phyloP scores from a whole-genome alignment of 371 early-diverging fungal species.

The Mycotypha africana region DNA sequence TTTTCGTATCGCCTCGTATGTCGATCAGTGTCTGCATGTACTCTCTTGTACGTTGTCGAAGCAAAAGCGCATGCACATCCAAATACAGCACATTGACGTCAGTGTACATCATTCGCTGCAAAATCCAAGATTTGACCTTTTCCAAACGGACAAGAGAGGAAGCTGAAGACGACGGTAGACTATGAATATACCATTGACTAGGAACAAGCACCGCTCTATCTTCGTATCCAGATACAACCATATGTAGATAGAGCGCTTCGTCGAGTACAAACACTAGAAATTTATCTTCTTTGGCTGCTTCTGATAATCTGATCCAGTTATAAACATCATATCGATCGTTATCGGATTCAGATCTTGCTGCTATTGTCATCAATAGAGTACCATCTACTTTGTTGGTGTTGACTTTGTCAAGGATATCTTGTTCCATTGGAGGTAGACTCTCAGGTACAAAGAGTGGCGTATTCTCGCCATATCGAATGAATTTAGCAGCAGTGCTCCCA shows the following conservation, averaged over 20 bases:
- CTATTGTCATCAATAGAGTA: background rate
- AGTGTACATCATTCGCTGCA: conserved; percentile 10
- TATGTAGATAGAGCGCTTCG: conserved; percentile 8
- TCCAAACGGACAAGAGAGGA: conserved; percentile 1
- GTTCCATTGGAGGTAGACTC: conserved; percentile 1
- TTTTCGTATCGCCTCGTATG: conserved; percentile 10
- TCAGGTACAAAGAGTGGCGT: conserved; percentile 17
- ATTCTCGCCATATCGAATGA: conserved; percentile 9
- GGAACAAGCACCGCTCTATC: conserved; percentile 9
- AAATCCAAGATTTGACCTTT: conserved; percentile 11
- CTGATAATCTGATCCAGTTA: conserved; percentile 14
- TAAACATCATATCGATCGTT: conserved; percentile 12
- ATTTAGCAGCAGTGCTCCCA: too few relatives aligned
- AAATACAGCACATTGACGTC: conserved; percentile 4
- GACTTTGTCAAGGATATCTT: conserved; percentile 11
- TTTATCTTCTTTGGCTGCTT: conserved; percentile 5
- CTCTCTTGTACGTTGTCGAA: conserved; percentile 10
- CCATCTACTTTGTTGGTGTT: background rate
- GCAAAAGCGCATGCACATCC: conserved; percentile 13
- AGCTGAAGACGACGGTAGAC: background rate
- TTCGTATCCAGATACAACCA: conserved; percentile 12
- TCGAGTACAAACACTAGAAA: conserved; percentile 15
- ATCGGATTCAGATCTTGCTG: conserved; percentile 14
- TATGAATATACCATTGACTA: conserved; percentile 8
- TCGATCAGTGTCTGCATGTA: conserved; percentile 13